phyloP scores from a whole-genome alignment of 768 basidiomycete genomes.

The Cantharellus cinnabarinus region DNA sequence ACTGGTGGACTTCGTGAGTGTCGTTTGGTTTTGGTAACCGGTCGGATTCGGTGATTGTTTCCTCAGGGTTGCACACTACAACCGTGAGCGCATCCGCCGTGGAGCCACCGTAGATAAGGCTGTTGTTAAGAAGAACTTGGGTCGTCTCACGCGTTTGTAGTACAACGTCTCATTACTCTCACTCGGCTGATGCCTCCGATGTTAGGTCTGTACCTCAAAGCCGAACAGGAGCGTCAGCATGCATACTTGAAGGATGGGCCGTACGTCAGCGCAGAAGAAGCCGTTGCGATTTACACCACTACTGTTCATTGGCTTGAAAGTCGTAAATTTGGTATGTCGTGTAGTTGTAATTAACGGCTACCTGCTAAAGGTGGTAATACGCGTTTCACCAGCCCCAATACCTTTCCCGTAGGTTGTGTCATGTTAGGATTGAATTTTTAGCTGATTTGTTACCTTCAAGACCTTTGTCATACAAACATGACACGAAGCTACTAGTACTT shows the following conservation, averaged over 20 bases:
- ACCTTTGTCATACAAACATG: conserved; percentile 95
- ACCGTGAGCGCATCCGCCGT: conserved; percentile 89
- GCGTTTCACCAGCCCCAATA: conserved; percentile 43
- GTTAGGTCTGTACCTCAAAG: conserved; percentile 77
- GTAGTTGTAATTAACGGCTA: neutral
- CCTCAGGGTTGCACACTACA: conserved; percentile 79
- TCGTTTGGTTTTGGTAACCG: neutral
- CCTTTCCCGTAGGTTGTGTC: conserved; percentile 65
- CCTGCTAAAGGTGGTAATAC: neutral
- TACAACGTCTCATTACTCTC: neutral
- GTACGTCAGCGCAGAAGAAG: conserved; percentile 96
- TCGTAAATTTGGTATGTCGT: conserved; percentile 45
- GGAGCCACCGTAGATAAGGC: conserved; percentile 97
- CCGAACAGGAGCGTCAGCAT: conserved; percentile 96
- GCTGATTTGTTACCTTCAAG: conserved; percentile 17
- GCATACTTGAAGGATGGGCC: conserved; percentile 98
- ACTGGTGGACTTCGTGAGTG: conserved; percentile 90
- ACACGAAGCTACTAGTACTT: conserved; percentile 89
- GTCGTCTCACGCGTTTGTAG: conserved; percentile 73
- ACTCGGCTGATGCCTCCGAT: neutral
- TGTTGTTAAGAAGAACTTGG: conserved; percentile 97
- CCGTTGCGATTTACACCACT: conserved; percentile 94
- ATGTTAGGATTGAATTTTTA: neutral
- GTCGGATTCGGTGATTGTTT: neutral
- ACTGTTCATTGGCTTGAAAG: conserved; percentile 99